Evolutionary conservation across 1,139 yeast species (phyloP).

Genomic region (Zygosaccharomyces pseudobailii): DNA sequence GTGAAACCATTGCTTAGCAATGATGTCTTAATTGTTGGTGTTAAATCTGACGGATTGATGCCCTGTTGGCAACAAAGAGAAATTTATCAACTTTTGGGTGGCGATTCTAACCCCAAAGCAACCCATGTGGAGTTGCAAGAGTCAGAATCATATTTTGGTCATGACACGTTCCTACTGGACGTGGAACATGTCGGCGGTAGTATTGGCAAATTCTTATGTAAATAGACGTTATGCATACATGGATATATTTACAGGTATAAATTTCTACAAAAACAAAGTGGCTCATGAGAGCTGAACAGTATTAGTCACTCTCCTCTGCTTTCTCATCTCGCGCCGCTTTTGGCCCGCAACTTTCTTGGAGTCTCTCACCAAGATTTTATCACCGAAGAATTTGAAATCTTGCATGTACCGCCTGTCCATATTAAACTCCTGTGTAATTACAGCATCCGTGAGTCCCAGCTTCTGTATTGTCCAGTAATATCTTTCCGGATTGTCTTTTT

Average conservation of each 20-base stretch:
- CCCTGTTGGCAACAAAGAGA: constrained; percentile 96
- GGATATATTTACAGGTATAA: constrained; percentile 6
- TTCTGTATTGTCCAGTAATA: constrained; percentile 84
- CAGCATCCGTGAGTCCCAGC: constrained; percentile 80
- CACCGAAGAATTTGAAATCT: constrained; percentile 80
- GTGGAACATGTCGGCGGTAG: constrained; percentile 77
- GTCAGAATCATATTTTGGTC: constrained; percentile 78
- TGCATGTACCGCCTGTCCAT: constrained; percentile 82
- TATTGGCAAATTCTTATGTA: constrained; percentile 54
- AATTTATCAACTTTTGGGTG: constrained; percentile 55
- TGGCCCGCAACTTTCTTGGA: constrained; percentile 43
- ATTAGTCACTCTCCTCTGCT: constrained; percentile 36
- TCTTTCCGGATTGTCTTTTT: constrained; percentile 69
- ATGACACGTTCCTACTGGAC: constrained; percentile 81
- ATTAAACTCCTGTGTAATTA: constrained; percentile 73
- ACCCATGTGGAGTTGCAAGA: constrained; percentile 67
- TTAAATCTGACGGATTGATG: constrained; percentile 83
- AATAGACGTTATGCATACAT: constrained; percentile 5
- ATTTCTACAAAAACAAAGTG: not conserved
- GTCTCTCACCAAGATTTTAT: constrained; percentile 41
- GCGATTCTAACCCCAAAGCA: constrained; percentile 39
- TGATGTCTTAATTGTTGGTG: constrained; percentile 77
- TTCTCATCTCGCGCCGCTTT: constrained; percentile 40
- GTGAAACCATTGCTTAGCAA: constrained; percentile 57
- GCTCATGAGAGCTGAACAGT: constrained; percentile 10